Evolutionary conservation across 495 filamentous ascomycete species (phyloP).

Genomic region (Neurospora discreta): DNA sequence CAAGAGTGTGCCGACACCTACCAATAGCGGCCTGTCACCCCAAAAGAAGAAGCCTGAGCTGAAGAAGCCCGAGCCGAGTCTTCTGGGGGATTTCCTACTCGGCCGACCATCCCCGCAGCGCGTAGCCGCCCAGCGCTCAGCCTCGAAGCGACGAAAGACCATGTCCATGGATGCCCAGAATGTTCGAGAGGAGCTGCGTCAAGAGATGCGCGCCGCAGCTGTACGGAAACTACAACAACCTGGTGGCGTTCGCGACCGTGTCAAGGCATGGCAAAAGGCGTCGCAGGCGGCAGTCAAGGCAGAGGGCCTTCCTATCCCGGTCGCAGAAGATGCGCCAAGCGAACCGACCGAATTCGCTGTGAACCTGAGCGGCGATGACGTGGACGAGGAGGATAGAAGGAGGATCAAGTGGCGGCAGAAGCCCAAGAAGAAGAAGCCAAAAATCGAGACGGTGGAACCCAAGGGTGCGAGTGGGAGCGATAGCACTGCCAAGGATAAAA

Average conservation of each 20-base stretch:
- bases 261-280: slow-evolving; percentile 68
- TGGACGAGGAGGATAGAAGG: slow-evolving; percentile 38
- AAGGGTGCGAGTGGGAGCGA: slow-evolving; percentile 14
- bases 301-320: slow-evolving; percentile 20
- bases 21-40: slow-evolving; percentile 13
- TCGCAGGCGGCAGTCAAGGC: slow-evolving; percentile 43
- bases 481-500: slow-evolving; percentile 13
- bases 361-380: slow-evolving; percentile 33
- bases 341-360: slow-evolving; percentile 35
- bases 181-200: slow-evolving; percentile 29
- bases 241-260: slow-evolving; percentile 50
- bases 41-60: slow-evolving; percentile 21
- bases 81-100: slow-evolving; percentile 43
- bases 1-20: slow-evolving; percentile 29
- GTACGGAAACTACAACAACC: slow-evolving; percentile 38
- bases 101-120: slow-evolving; percentile 39
- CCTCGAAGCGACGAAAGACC: slow-evolving; percentile 30
- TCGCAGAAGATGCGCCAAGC: slow-evolving; percentile 27
- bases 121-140: slow-evolving; percentile 26
- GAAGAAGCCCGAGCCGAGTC: slow-evolving; percentile 26
- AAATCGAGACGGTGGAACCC: slow-evolving; percentile 10
- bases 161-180: slow-evolving; percentile 25
- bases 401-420: slow-evolving; percentile 36
- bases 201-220: slow-evolving; percentile 38
- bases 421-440: slow-evolving; percentile 20